Conservation (phyloP, 192 early-diverging fungal genomes). For the Coemansia brasiliensis region DNA sequence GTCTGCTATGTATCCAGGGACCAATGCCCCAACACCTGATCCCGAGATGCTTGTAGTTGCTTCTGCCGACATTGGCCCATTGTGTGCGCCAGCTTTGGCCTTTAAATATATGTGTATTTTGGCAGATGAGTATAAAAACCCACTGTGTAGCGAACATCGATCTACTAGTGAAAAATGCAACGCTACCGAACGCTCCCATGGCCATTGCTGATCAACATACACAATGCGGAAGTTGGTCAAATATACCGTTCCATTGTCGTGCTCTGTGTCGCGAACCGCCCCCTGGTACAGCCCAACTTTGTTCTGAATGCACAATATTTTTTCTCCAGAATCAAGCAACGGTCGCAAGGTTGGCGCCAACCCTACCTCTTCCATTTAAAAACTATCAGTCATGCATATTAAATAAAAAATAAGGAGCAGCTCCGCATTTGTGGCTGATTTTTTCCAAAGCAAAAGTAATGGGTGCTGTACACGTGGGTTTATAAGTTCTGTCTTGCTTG, state of each 20-base stretch:
- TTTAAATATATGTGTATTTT: constrained; percentile 30
- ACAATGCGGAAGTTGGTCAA: constrained; percentile 73
- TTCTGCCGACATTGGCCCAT: not conserved
- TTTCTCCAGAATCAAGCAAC: constrained; percentile 41
- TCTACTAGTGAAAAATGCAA: constrained; percentile 53
- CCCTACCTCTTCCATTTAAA: constrained; percentile 41
- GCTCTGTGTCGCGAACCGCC: constrained; percentile 53
- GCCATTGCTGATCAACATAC: constrained; percentile 71
- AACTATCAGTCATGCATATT: not conserved
- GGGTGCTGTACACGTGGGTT: constrained; percentile 1
- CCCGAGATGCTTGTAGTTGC: constrained; percentile 3
- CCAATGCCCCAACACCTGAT: not conserved
- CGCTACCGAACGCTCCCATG: constrained; percentile 59
- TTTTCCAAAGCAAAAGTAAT: not conserved
- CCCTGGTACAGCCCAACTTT: constrained; percentile 51
- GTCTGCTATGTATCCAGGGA: not conserved
- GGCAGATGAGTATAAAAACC: constrained; percentile 47
- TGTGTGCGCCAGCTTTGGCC: constrained; percentile 7
- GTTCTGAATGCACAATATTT: constrained; percentile 45
- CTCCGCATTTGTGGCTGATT: not conserved
- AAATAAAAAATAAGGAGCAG: not conserved
- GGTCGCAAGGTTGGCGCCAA: constrained; percentile 50
- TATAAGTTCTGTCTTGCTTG: too few relatives aligned
- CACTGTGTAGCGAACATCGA: constrained; percentile 36
- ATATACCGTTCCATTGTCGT: constrained; percentile 74